These are phyloP conservation scores for Trichoderma sp. DNA, from an alignment of 2,329 filamentous ascomycete species.

Conservation along the genomic window DNA sequence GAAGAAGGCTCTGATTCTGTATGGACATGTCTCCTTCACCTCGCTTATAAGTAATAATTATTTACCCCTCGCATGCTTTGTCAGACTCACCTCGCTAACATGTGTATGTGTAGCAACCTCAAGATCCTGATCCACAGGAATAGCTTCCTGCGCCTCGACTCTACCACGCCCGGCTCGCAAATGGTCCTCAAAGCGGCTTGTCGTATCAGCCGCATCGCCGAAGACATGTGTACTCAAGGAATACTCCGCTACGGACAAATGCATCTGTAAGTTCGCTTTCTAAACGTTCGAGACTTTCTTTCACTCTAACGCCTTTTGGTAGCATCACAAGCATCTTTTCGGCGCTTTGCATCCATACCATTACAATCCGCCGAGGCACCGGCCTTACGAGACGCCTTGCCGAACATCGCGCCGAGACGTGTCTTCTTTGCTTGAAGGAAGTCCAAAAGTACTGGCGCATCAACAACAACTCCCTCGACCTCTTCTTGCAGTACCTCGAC, in stretches of 20 bases:
- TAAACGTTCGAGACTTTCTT: not conserved
- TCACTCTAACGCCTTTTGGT: not conserved
- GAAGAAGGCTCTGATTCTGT: slow-evolving; percentile 43
- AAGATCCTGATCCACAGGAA: slow-evolving; percentile 44
- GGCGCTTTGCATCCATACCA: slow-evolving; percentile 45
- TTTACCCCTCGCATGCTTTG: not conserved
- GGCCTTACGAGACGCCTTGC: slow-evolving; percentile 43
- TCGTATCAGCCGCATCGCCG: slow-evolving; percentile 44
- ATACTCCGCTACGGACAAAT: slow-evolving; percentile 45
- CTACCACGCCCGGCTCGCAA: slow-evolving; percentile 37
- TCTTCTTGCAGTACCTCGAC: slow-evolving; percentile 46
- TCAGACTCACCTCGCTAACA: not conserved
- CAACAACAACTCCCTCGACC: slow-evolving; percentile 46
- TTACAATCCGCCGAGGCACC: slow-evolving; percentile 41
- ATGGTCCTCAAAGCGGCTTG: slow-evolving; percentile 42
- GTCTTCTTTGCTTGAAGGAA: slow-evolving; percentile 44
- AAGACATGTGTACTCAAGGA: slow-evolving; percentile 44
- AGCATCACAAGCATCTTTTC: slow-evolving; percentile 46
- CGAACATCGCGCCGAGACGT: slow-evolving; percentile 45
- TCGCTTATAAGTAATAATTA: slow-evolving; percentile 43
- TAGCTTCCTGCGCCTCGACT: slow-evolving; percentile 39
- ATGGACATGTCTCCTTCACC: slow-evolving; percentile 44
- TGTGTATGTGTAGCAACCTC: slow-evolving; percentile 36
- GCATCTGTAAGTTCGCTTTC: slow-evolving; percentile 40
- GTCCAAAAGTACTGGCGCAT: slow-evolving; percentile 48